Base-by-base conservation (phyloP, 257 asterid genomes). In the Cinchona pubescens region DNA sequence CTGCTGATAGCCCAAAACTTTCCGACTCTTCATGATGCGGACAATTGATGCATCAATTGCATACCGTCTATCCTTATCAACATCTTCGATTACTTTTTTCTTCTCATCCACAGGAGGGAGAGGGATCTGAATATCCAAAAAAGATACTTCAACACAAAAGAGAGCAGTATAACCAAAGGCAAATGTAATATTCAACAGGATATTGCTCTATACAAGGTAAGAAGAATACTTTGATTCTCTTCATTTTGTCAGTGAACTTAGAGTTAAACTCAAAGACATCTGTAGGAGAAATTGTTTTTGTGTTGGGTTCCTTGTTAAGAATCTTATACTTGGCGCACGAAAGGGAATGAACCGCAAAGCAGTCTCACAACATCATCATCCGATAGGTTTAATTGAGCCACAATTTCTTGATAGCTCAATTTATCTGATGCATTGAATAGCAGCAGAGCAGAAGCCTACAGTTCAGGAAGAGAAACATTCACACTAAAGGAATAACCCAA, bases 91-190 rank as follows among this genome's bases (percentile, higher is more conserved):
- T 12, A 95, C 99, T 82, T 91, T 95, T 85, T 93, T 95, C 83
- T 90, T 93, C 89, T 95, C 99, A 72, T 95, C 99, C 79, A 95
- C 98, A 0, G 99, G 99, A 49, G 99, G 99, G 34, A 95, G 92
- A 61, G 99, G 98, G 49, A 95, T 88, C 99, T 95, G 85, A 74
- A 79, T 80, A 78, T 62, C 67, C 63, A 80, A 29, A 29, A 38
- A 27, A 77, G 15, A 35, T 53, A 51, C 21, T 75, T 51, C 55
- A 60, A 3, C 56, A 64, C 42, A 29, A 42, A n/a, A 25, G 46
- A 67, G 25, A 6, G 13, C 11, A 38, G 13, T 23, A 25, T 8
- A 27, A 15, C 38, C 61, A 55, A 13, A 55, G 23, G 23, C 16
- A 4, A 21, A 34, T 48, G 45, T 11, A 40, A 23, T 43, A 43